Conservation (phyloP, 208 protist species). For the Leishmania martiniquensis region DNA sequence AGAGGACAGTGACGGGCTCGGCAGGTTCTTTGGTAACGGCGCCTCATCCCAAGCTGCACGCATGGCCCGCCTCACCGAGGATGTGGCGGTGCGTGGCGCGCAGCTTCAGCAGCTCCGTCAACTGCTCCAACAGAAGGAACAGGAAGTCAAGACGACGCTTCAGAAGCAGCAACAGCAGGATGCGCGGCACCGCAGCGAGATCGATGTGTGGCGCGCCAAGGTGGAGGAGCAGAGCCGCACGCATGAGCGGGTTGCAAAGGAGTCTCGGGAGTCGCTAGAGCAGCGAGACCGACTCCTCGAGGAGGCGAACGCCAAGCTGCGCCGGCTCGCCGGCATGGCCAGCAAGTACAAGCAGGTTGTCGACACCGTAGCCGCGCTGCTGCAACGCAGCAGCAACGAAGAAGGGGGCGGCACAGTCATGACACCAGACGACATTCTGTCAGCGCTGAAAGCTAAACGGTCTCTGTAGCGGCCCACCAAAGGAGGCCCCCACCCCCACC, state of each 20-base stretch:
- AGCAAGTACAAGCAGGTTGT: slow-evolving; percentile 42
- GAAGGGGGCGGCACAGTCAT: slow-evolving; percentile 1
- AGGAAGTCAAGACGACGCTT: slow-evolving; percentile 48
- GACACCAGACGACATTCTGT: slow-evolving; percentile 58
- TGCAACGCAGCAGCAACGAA: slow-evolving; percentile 10
- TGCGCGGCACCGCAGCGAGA: slow-evolving; percentile 40
- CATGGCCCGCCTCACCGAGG: slow-evolving; percentile 34
- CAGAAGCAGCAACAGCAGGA: slow-evolving; percentile 50
- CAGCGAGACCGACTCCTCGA: slow-evolving; percentile 42
- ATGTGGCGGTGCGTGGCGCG: slow-evolving; percentile 23
- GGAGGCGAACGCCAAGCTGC: slow-evolving; percentile 54
- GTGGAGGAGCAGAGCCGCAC: slow-evolving; percentile 50
- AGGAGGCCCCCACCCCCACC: background rate
- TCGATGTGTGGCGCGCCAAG: slow-evolving; percentile 54
- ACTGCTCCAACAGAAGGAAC: slow-evolving; percentile 63
- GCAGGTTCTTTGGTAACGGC: slow-evolving; percentile 23
- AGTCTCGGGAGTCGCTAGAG: slow-evolving; percentile 33
- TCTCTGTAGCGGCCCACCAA: background rate
- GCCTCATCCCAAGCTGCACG: slow-evolving; percentile 24
- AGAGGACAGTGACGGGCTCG: slow-evolving; percentile 8
- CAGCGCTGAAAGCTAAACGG: slow-evolving; percentile 29
- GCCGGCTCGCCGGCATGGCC: slow-evolving; percentile 58
- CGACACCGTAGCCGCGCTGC: slow-evolving; percentile 25
- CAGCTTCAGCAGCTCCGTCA: slow-evolving; percentile 63
- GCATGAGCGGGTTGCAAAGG: slow-evolving; percentile 43